phyloP scores from a whole-genome alignment of 2,329 filamentous ascomycete species.

The Colletotrichum sp. region DNA sequence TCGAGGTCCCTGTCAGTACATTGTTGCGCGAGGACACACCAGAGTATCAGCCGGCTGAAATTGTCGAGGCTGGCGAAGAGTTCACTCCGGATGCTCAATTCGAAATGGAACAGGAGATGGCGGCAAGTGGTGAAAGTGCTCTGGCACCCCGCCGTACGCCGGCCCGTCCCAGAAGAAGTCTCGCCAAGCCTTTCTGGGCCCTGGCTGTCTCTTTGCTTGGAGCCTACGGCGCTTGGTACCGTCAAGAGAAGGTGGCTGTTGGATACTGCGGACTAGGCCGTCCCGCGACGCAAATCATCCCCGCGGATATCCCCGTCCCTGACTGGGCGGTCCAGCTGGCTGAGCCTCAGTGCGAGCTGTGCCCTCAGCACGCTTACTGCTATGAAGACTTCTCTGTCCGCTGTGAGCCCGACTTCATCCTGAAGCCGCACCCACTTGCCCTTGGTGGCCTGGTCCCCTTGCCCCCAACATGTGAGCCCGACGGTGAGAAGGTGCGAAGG shows the following conservation, averaged over 20 bases:
- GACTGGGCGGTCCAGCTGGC: slow-evolving; percentile 73
- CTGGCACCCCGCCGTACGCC: slow-evolving; percentile 47
- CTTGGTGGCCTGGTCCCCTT: slow-evolving; percentile 82
- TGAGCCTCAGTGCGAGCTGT: slow-evolving; percentile 85
- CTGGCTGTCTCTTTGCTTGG: slow-evolving; percentile 73
- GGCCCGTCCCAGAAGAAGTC: slow-evolving; percentile 44
- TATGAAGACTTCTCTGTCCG: slow-evolving; percentile 76
- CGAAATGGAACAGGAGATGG: slow-evolving; percentile 75
- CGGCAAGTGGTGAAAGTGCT: slow-evolving; percentile 54
- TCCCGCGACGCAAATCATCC: slow-evolving; percentile 56
- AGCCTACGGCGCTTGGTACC: slow-evolving; percentile 81
- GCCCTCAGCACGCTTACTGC: slow-evolving; percentile 89
- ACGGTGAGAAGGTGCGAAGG: slow-evolving; percentile 87
- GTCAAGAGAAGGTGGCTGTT: slow-evolving; percentile 94
- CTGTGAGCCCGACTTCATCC: slow-evolving; percentile 87
- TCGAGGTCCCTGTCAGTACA: slow-evolving; percentile 60
- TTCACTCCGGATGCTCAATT: slow-evolving; percentile 92
- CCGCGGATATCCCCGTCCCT: slow-evolving; percentile 63
- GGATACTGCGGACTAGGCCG: slow-evolving; percentile 91
- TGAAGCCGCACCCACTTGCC: slow-evolving; percentile 83
- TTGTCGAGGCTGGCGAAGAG: slow-evolving; percentile 79
- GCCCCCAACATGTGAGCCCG: slow-evolving; percentile 90
- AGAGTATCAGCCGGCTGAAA: slow-evolving; percentile 27
- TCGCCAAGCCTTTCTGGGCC: slow-evolving; percentile 72
- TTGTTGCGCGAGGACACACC: slow-evolving; percentile 35